phyloP scores from a whole-genome alignment of 139 green algal genomes.

The Spirogloea muscicola region DNA sequence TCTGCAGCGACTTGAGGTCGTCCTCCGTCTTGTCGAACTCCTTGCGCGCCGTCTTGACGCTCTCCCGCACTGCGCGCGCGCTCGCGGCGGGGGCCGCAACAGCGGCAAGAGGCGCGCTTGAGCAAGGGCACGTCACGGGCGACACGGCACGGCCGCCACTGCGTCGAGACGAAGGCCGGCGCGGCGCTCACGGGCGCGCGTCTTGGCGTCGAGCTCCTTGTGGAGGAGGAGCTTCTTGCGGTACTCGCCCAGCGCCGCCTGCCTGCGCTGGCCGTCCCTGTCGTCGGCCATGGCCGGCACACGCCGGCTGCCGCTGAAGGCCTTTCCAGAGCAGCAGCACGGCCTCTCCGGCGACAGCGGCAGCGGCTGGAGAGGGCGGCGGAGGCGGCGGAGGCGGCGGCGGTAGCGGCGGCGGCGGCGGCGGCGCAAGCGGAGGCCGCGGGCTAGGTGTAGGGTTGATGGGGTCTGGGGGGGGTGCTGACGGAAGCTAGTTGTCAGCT shows the following conservation, averaged over 20 bases:
- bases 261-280: conserved; percentile 43
- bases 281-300: conserved; percentile 68
- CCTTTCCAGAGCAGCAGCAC: too few relatives aligned
- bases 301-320: too few relatives aligned
- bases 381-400: too few relatives aligned
- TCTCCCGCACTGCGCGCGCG: conserved; percentile 54
- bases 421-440: too few relatives aligned
- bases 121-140: not conserved
- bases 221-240: conserved; percentile 81
- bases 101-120: not conserved
- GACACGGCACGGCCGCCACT: too few relatives aligned
- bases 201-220: conserved; percentile 80
- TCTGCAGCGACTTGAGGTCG: conserved; percentile 96
- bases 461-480: too few relatives aligned
- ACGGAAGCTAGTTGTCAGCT: too few relatives aligned
- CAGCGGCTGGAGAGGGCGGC: too few relatives aligned
- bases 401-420: too few relatives aligned
- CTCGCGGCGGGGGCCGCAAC: not conserved
- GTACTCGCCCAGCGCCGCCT: conserved; percentile 70
- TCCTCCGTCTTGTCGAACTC: conserved; percentile 99
- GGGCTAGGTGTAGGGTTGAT: too few relatives aligned
- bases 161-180: not conserved
- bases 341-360: too few relatives aligned
- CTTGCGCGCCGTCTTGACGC: conserved; percentile 77
- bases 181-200: conserved; percentile 44